Percentiles rank a stretch among this genome's conserved stretches.
These are phyloP conservation scores for Blepharisma japonicum DNA, from an alignment of 73 alveolate species.

Conservation along the genomic window DNA sequence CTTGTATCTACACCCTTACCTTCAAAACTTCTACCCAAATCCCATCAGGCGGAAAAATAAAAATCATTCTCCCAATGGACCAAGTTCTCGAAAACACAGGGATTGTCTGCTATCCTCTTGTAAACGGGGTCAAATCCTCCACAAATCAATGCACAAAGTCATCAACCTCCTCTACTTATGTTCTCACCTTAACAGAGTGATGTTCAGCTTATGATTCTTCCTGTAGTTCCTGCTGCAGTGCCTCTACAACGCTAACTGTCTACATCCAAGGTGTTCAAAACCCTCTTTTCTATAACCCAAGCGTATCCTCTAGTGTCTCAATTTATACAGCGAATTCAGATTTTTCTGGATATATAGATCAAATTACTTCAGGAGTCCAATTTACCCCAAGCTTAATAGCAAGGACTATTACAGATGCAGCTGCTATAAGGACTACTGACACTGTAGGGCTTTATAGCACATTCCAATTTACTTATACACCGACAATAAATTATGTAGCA, in stretches of 20 bases:
- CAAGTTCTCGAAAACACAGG: conserved; percentile 16
- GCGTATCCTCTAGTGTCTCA: not conserved
- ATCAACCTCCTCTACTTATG: not conserved
- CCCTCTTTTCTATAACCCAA: not conserved
- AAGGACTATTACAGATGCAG: not conserved
- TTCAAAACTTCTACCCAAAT: conserved; percentile 9
- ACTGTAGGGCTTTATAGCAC: not conserved
- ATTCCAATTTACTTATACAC: not conserved
- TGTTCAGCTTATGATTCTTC: no score
- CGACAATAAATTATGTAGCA: not conserved
- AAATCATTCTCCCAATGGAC: not conserved
- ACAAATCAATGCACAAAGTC: conserved; percentile 6
- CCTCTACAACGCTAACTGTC: not conserved
- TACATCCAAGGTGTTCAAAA: not conserved
- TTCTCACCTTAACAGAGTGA: no score
- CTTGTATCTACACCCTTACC: conserved; percentile 5
- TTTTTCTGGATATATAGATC: not conserved
- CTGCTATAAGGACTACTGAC: not conserved
- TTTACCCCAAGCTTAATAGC: not conserved
- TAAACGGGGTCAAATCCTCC: not conserved
- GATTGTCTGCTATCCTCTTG: not conserved
- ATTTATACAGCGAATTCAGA: not conserved
- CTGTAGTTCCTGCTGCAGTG: no score
- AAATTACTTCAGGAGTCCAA: conserved; percentile 1
- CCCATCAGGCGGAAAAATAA: conserved; percentile 16